Evolutionary conservation across 1,284 basidiomycete genomes (phyloP), one percentile per base, ranked within the genome.

Genomic region (Boletus sp.): DNA sequence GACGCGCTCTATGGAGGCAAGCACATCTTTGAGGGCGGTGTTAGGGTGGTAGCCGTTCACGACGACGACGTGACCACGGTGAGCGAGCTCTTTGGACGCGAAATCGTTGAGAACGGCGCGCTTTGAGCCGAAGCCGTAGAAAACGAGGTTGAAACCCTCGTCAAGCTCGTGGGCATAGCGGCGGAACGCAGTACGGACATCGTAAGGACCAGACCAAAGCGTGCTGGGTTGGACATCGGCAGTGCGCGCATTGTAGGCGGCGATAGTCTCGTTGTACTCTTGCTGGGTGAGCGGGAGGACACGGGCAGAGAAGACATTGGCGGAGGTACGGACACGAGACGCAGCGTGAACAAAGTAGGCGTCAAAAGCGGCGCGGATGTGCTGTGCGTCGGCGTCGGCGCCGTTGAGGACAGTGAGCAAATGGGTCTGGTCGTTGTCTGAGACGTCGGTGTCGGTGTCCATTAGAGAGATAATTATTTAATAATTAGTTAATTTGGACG

Each of bases 51-150:
- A 91, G 0, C 81, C 91, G 59, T 96, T 92, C 27, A 84, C 78
- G 19, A 94, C 75, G 37, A 92, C 77, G 41, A 89, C 84, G 58
- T 91, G 80, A 0, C 87, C 89, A 0, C 64, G 65, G 51, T 73
- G 76, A 5, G 75, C 66, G 54, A 87, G 82, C 12, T 66, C 58
- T 3, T 74, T 60, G 5, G 66, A 70, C 2, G 85, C 88, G 54
- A 95, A 88, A 17, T 76, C 69, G 64, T 94, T 91, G 20, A 96
- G 69, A 5, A 87, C 56, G 12, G 62, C 67, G 43, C 89, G 75
- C 64, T 96, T 97, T 19, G 89, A 93, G 1, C 94, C 94, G 58
- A 82, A 81, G 0, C 94, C 94, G 58, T 92, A 91, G 61, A 91
- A 83, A 9, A 94, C 66, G 44, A 96, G 69, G 63, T 90, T 92